These are phyloP conservation scores for Microdochium bolleyi DNA, from an alignment of 2,329 filamentous ascomycete species.

Conservation along the genomic window DNA sequence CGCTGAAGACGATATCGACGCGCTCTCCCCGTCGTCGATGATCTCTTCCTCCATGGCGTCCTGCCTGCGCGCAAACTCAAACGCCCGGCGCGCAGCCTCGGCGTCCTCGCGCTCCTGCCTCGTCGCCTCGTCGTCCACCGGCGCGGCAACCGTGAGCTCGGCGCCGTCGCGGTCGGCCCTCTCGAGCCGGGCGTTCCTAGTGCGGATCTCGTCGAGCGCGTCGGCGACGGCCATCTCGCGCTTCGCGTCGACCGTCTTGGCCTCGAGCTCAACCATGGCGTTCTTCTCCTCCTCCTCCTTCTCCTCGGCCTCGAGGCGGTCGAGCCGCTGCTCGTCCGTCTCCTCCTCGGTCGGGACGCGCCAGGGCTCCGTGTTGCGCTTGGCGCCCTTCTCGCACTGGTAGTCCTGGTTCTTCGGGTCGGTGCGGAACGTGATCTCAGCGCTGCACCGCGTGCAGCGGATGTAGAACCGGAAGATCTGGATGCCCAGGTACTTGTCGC, in stretches of 20 bases:
- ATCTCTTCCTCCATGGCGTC: conserved; percentile 43
- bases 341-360: conserved; percentile 57
- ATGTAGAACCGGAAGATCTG: conserved; percentile 88
- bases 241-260: conserved; percentile 87
- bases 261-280: conserved; percentile 91
- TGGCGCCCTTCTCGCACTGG: conserved; percentile 67
- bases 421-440: conserved; percentile 87
- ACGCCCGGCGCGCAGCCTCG: conserved; percentile 72
- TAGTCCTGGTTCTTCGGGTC: conserved; percentile 92
- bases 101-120: conserved; percentile 74
- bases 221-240: conserved; percentile 95
- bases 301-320: conserved; percentile 73
- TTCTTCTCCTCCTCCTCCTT: conserved; percentile 66
- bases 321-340: conserved; percentile 79
- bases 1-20: conserved; percentile 1
- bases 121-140: conserved; percentile 52
- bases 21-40: conserved; percentile 19
- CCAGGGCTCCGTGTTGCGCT: conserved; percentile 93
- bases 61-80: conserved; percentile 53
- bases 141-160: conserved; percentile 44
- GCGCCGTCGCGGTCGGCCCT: conserved; percentile 62
- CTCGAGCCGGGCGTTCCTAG: conserved; percentile 81
- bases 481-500: conserved; percentile 83
- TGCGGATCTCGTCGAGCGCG: conserved; percentile 88
- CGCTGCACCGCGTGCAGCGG: conserved; percentile 76